Evolutionary conservation across 1,284 basidiomycete genomes (phyloP).

Genomic region (Earliella scabrosa): DNA sequence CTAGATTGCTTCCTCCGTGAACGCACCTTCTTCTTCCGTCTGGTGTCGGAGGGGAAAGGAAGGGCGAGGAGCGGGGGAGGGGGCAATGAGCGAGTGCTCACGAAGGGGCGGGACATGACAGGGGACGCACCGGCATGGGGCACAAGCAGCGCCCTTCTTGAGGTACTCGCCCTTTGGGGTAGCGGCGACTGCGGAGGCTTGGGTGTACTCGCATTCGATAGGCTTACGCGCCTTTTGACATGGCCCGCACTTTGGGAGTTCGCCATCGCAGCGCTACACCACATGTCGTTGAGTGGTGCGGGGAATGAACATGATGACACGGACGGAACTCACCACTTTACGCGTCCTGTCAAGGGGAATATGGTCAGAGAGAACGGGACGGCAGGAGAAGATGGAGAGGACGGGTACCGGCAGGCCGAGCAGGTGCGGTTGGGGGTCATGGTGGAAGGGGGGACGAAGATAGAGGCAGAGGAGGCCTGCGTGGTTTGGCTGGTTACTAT

Average conservation of each 20-base stretch:
- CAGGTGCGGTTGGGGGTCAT: conserved; percentile 27
- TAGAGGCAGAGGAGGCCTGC: not conserved
- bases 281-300: not conserved
- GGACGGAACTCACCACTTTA: conserved; percentile 27
- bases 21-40: conserved; percentile 35
- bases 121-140: conserved; percentile 29
- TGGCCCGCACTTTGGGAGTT: conserved; percentile 28
- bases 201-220: conserved; percentile 28
- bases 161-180: conserved; percentile 29
- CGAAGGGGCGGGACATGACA: no score
- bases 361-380: not conserved
- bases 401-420: conserved; percentile 29
- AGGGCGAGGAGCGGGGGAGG: not conserved
- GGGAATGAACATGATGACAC: not conserved
- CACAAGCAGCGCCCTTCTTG: conserved; percentile 35
- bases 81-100: no score
- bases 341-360: conserved; percentile 21
- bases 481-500: no score
- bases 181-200: conserved; percentile 9
- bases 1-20: no score
- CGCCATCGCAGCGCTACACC: conserved; percentile 32
- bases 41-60: conserved; percentile 7
- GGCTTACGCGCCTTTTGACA: conserved; percentile 32
- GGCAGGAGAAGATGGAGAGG: not conserved
- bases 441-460: not conserved